phyloP scores from a whole-genome alignment of 1,284 basidiomycete genomes.

The Vanrija humicola region DNA sequence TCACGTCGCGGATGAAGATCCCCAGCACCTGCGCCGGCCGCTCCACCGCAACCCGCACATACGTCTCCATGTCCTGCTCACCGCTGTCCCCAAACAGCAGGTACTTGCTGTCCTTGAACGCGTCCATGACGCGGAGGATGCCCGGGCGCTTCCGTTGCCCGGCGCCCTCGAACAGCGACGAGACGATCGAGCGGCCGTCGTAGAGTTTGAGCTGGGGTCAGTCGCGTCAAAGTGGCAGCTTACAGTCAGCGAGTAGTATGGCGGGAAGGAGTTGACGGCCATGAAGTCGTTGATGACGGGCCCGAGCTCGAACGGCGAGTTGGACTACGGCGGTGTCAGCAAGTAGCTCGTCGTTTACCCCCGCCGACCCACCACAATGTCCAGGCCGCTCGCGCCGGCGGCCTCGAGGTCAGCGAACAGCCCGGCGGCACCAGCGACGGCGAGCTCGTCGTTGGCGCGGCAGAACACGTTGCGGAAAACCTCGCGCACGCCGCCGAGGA shows the following conservation, averaged over 20 bases:
- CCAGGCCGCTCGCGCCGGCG: constrained; percentile 66
- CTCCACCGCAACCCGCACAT: constrained; percentile 65
- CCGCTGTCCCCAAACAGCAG: constrained; percentile 81
- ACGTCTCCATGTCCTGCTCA: constrained; percentile 84
- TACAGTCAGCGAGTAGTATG: constrained; percentile 54
- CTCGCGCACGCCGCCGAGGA: constrained; percentile 66
- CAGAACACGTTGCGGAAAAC: constrained; percentile 62
- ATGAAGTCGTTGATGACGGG: constrained; percentile 77
- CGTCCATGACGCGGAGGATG: constrained; percentile 66
- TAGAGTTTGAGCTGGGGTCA: constrained; percentile 63
- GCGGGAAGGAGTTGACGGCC: constrained; percentile 55
- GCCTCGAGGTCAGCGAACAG: constrained; percentile 69
- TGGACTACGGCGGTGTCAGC: constrained; percentile 57
- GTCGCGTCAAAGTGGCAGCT: too few species aligned
- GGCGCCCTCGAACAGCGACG: constrained; percentile 68
- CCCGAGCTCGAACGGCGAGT: constrained; percentile 81
- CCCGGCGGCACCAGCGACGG: constrained; percentile 78
- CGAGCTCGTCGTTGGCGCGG: constrained; percentile 61
- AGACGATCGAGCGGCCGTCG: constrained; percentile 72
- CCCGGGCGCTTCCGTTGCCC: constrained; percentile 68
- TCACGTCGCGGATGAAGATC: constrained; percentile 74
- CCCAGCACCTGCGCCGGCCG: constrained; percentile 57
- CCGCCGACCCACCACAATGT: constrained; percentile 68
- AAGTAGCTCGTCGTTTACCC: too few species aligned
- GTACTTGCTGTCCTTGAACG: constrained; percentile 69